Evolutionary conservation across 257 asterid genomes (phyloP), one percentile per base, ranked within the genome.

Genomic region (Rhazya stricta): DNA sequence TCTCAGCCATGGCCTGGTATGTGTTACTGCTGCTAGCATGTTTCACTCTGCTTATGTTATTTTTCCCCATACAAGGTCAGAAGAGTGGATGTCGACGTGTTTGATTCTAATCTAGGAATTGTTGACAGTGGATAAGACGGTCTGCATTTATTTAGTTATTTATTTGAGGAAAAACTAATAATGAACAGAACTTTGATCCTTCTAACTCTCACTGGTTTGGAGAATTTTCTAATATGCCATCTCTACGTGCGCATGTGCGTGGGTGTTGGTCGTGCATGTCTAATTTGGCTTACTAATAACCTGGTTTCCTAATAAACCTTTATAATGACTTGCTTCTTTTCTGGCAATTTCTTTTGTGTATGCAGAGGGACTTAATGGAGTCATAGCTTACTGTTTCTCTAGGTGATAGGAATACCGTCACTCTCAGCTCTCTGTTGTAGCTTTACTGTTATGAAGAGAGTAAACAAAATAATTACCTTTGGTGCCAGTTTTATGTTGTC

Each of bases 1-100:
- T 94, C 99, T 84, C 99, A 92, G 86, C 99, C 97, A 42, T 94
- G 97, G 97, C 99, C 99, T 45, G 97, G 98, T 93, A 88, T 54
- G 15, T 21, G 56, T 77, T 70, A 34, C 75, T 70, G 4, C 8
- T 41, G 23, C 30, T n/a, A 5, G 46, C 71, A 37, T 74, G 42
- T 60, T 60, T 62, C 36, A 45, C 71, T 63, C 10, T 36, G 45
- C 70, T 7, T 46, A 41, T 61, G 32, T 15, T 9, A 37, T n/a
- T 42, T 37, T 29, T 68, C 46, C 60, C 9, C 9, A 2, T 13
- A 56, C 29, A 3, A 29, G 63, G 62, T 69, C 66, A 46, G 39
- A 56, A 45, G 43, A 41, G 21, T 67, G 34, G 34, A 39, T 67
- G 53, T 1, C 25, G 18, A 39, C 2, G 2, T 32, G 16, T 8